phyloP scores from a whole-genome alignment of 202 grass and related monocot species.

The Schoenoplectus triqueter region DNA sequence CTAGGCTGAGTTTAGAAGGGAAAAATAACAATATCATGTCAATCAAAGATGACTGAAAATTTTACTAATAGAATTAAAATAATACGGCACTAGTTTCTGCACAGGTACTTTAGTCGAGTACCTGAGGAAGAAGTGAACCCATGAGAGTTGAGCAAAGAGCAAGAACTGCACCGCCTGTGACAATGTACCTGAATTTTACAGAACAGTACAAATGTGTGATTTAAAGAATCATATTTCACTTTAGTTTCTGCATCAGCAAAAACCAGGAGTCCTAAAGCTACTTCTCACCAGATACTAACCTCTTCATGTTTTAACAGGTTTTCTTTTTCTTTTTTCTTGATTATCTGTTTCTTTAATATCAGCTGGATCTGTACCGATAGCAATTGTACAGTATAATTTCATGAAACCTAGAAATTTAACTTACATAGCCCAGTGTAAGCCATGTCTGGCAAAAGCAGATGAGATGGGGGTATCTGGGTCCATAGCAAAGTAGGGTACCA shows the following conservation, averaged over 20 bases:
- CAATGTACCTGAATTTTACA: constrained; percentile 75
- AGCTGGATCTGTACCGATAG: background rate
- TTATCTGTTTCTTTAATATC: background rate
- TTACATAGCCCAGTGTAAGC: constrained; percentile 95
- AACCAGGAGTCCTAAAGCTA: background rate
- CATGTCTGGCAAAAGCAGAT: constrained; percentile 87
- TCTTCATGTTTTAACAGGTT: background rate
- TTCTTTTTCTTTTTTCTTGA: background rate
- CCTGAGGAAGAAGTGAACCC: constrained; percentile 99
- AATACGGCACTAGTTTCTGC: background rate
- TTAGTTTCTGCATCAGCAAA: background rate
- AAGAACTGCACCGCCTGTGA: constrained; percentile 90
- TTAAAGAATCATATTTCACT: constrained; percentile 1
- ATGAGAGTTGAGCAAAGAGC: constrained; percentile 96
- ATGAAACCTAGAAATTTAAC: constrained; percentile 4
- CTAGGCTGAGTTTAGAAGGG: constrained; percentile 59
- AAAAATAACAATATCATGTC: background rate
- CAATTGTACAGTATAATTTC: constrained; percentile 9
- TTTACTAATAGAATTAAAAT: constrained; percentile 4
- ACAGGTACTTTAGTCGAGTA: constrained; percentile 35
- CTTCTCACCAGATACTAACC: background rate
- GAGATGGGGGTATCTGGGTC: constrained; percentile 99
- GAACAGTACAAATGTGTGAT: constrained; percentile 25
- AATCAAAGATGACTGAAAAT: background rate
- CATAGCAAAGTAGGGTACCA: constrained; percentile 95